phyloP scores from a whole-genome alignment of 148 eudicot genomes.

The Dysphania ambrosioides region DNA sequence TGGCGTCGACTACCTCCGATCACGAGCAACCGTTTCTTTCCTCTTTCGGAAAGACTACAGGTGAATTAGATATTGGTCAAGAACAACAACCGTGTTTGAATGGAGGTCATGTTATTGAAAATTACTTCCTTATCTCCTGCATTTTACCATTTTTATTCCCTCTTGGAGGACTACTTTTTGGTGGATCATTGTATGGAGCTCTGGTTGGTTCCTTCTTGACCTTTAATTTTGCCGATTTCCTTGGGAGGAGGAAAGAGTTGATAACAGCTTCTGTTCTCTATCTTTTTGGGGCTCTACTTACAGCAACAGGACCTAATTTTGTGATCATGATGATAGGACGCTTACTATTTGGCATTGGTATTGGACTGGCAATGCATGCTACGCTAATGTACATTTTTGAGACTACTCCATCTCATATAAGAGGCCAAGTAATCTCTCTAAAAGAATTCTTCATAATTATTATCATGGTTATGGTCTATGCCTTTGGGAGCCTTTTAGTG shows the following conservation, averaged over 20 bases:
- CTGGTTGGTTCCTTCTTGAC: constrained; percentile 83
- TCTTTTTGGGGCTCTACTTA: constrained; percentile 73
- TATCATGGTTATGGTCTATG: constrained; percentile 89
- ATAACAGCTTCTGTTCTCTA: constrained; percentile 52
- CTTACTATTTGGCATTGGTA: constrained; percentile 73
- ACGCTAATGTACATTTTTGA: constrained; percentile 98
- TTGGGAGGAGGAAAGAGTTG: constrained; percentile 89
- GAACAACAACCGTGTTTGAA: constrained; percentile 42
- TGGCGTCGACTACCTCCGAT: constrained; percentile 39
- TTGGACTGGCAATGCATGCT: constrained; percentile 99
- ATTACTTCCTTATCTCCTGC: constrained; percentile 47
- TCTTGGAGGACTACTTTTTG: constrained; percentile 87
- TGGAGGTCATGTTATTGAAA: constrained; percentile 36
- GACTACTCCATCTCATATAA: constrained; percentile 82
- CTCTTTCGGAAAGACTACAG: constrained; percentile 35
- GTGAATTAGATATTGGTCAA: constrained; percentile 25
- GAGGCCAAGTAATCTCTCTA: constrained; percentile 86
- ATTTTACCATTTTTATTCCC: constrained; percentile 81
- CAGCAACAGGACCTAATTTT: constrained; percentile 75
- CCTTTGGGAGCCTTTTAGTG: constrained; percentile 73
- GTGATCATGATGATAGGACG: constrained; percentile 77
- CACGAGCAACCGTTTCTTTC: constrained; percentile 34
- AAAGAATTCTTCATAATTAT: constrained; percentile 91
- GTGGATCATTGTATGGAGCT: constrained; percentile 97
- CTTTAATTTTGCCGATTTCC: constrained; percentile 76